Conservation (phyloP, 2,329 filamentous ascomycete species). For the Alternaria sp. region DNA sequence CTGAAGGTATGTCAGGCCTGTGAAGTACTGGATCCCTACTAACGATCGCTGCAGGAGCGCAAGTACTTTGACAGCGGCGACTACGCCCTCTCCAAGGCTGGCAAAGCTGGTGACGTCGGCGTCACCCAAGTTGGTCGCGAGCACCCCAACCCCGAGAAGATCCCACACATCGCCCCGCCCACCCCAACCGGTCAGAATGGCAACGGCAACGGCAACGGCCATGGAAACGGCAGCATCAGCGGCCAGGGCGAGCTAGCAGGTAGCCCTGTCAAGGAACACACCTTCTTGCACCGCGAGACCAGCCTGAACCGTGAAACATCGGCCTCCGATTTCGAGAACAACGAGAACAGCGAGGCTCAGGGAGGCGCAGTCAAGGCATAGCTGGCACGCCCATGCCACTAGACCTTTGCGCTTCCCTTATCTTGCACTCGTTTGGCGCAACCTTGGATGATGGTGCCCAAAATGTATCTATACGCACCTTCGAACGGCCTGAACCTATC, state of each 20-base stretch:
- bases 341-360: slow-evolving; percentile 20
- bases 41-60: slow-evolving; percentile 69
- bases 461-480: slow-evolving; percentile 29
- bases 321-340: slow-evolving; percentile 66
- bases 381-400: neutral
- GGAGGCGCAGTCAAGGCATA: slow-evolving; percentile 33
- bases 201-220: slow-evolving; percentile 41
- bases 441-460: slow-evolving; percentile 17
- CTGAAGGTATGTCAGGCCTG: slow-evolving; percentile 70
- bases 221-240: slow-evolving; percentile 38
- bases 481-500: slow-evolving; percentile 24
- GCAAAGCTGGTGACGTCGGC: slow-evolving; percentile 93
- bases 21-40: slow-evolving; percentile 7
- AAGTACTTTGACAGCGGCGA: slow-evolving; percentile 97
- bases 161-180: slow-evolving; percentile 83
- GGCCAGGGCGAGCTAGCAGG: slow-evolving; percentile 60
- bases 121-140: slow-evolving; percentile 93
- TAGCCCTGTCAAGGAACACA: slow-evolving; percentile 90
- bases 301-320: slow-evolving; percentile 80
- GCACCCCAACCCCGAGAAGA: slow-evolving; percentile 94
- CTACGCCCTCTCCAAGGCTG: slow-evolving; percentile 95
- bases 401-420: slow-evolving; percentile 9
- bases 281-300: slow-evolving; percentile 83
- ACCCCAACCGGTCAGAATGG: slow-evolving; percentile 52
- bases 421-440: slow-evolving; percentile 12